phyloP scores from a whole-genome alignment of 2,329 filamentous ascomycete genomes.

The Septoria petroselini region DNA sequence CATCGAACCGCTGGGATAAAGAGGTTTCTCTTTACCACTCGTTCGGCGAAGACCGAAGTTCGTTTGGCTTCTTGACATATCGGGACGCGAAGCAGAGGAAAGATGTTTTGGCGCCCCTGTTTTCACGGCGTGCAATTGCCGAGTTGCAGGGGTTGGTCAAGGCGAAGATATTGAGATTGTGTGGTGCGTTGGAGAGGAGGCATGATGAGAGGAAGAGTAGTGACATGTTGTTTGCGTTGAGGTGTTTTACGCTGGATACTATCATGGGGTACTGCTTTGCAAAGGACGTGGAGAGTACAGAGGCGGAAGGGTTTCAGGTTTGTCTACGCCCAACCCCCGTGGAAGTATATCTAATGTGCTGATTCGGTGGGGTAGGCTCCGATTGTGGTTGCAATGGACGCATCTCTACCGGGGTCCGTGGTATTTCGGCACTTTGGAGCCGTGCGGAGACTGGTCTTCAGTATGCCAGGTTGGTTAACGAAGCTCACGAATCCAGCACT shows the following conservation, averaged over 20 bases:
- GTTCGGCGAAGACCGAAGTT: constrained; percentile 45
- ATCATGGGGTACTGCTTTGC: constrained; percentile 45
- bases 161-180: constrained; percentile 33
- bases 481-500: constrained; percentile 40
- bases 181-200: constrained; percentile 8
- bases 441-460: constrained; percentile 40
- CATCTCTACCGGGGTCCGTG: constrained; percentile 37
- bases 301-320: constrained; percentile 38
- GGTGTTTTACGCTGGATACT: constrained; percentile 41
- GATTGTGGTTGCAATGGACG: constrained; percentile 45
- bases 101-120: constrained; percentile 42
- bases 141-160: constrained; percentile 40
- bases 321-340: no score
- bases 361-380: constrained; percentile 32
- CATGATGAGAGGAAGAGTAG: constrained; percentile 10
- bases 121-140: constrained; percentile 42
- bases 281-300: constrained; percentile 41
- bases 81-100: constrained; percentile 43
- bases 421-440: constrained; percentile 43
- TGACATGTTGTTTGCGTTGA: constrained; percentile 39
- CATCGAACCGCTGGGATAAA: constrained; percentile 45
- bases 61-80: constrained; percentile 44
- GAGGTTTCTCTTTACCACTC: constrained; percentile 41
- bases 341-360: neutral
- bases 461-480: constrained; percentile 40